These are phyloP conservation scores for Athelia sp. DNA, from an alignment of 1,284 basidiomycete genomes.

Conservation along the genomic window DNA sequence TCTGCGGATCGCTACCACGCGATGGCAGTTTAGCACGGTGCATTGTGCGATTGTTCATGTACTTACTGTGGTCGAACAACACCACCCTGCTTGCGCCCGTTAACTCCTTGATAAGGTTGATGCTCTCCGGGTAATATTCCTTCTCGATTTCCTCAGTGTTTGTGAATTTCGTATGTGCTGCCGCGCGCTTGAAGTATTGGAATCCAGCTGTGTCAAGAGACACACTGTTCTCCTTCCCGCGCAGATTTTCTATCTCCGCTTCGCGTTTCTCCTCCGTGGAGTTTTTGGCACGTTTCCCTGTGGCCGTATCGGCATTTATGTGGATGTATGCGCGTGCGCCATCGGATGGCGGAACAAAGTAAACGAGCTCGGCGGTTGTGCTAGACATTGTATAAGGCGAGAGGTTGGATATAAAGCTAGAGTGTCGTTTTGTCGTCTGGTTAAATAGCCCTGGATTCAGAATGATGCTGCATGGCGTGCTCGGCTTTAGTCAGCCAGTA, in stretches of 20 bases:
- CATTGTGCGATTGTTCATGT: background rate
- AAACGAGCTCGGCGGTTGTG: background rate
- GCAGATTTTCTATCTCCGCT: conserved; percentile 29
- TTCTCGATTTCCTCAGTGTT: conserved; percentile 43
- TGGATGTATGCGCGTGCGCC: background rate
- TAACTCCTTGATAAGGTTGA: conserved; percentile 51
- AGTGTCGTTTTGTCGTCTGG: no score
- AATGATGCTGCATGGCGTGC: no score
- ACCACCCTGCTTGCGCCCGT: conserved; percentile 57
- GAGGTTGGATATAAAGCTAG: no score
- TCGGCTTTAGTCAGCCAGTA: no score
- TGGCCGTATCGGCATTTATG: background rate
- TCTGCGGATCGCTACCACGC: conserved; percentile 33
- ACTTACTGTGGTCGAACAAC: conserved; percentile 62
- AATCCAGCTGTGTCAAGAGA: conserved; percentile 48
- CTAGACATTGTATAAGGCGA: no score
- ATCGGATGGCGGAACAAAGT: background rate
- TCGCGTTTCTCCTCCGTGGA: background rate
- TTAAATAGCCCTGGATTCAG: no score
- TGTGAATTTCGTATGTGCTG: conserved; percentile 38
- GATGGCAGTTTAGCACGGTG: background rate
- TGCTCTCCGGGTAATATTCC: conserved; percentile 59
- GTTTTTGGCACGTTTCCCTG: background rate
- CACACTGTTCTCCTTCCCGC: conserved; percentile 37
- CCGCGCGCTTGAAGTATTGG: conserved; percentile 36